Conservation (phyloP, 345 rosid genomes). For the Psidium friedrichsthalianum region DNA sequence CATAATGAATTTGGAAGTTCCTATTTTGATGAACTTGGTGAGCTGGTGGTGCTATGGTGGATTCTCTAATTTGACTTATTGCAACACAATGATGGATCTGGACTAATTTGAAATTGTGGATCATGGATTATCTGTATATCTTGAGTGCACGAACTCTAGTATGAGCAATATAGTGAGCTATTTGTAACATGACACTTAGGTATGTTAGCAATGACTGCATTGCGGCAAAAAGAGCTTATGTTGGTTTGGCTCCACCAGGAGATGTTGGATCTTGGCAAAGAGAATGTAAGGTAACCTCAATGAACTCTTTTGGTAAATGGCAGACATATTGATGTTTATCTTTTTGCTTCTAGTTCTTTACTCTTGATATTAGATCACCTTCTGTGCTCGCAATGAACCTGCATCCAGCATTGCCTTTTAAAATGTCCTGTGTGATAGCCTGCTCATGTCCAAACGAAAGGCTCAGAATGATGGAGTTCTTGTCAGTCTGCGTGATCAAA, state of each 20-base stretch:
- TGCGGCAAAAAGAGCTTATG: conserved; percentile 48
- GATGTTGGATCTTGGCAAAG: conserved; percentile 78
- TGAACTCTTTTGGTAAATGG: neutral
- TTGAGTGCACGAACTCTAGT: neutral
- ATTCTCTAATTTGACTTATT: neutral
- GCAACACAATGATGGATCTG: neutral
- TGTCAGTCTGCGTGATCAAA: neutral
- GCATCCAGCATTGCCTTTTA: neutral
- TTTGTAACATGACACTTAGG: conserved; percentile 20
- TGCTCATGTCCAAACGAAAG: neutral
- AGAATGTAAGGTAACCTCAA: conserved; percentile 54
- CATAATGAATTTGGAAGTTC: neutral
- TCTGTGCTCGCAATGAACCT: neutral
- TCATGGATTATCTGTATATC: neutral
- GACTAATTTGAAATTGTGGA: neutral
- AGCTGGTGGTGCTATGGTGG: neutral
- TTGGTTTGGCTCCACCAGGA: conserved; percentile 75
- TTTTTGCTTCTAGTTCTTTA: neutral
- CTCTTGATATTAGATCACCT: neutral
- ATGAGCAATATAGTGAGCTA: neutral
- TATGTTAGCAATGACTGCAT: conserved; percentile 27
- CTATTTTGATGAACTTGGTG: neutral
- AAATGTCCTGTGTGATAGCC: neutral
- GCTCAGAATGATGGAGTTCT: neutral
- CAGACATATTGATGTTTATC: neutral